phyloP scores from a whole-genome alignment of 2,329 filamentous ascomycete species.

The Hortaea sp. region DNA sequence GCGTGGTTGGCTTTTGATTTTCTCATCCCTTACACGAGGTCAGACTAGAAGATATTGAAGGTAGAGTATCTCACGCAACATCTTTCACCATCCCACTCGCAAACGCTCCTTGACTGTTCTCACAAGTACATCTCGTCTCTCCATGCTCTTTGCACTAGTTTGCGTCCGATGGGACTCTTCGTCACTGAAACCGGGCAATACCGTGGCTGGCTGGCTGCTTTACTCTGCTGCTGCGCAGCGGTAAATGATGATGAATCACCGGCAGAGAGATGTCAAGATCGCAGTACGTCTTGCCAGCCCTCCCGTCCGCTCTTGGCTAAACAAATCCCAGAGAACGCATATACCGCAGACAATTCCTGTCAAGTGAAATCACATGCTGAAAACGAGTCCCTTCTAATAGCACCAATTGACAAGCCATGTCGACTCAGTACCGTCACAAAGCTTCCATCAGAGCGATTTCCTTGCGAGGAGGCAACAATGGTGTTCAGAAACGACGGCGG shows the following conservation, averaged over 20 bases:
- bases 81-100: too few relatives aligned
- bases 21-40: too few relatives aligned
- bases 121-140: not conserved
- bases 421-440: slow-evolving; percentile 12
- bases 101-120: too few relatives aligned
- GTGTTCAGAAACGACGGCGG: too few relatives aligned
- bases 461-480: too few relatives aligned
- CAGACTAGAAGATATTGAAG: too few relatives aligned
- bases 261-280: slow-evolving; percentile 7
- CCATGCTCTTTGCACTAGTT: not conserved
- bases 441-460: too few relatives aligned
- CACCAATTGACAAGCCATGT: slow-evolving; percentile 16
- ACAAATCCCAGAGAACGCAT: slow-evolving; percentile 14
- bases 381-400: slow-evolving; percentile 11
- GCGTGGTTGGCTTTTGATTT: too few relatives aligned
- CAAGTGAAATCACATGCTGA: slow-evolving; percentile 3
- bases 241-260: slow-evolving; percentile 20
- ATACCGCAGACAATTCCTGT: slow-evolving; percentile 9
- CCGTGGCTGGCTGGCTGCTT: slow-evolving; percentile 25
- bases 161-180: slow-evolving; percentile 24
- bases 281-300: slow-evolving; percentile 11
- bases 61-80: too few relatives aligned
- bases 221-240: slow-evolving; percentile 24
- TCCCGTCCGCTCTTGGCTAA: slow-evolving; percentile 14
- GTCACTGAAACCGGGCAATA: slow-evolving; percentile 18